Evolutionary conservation across 768 basidiomycete genomes (phyloP), one percentile per base, ranked within the genome.

Genomic region (Cystofilobasidium macerans): DNA sequence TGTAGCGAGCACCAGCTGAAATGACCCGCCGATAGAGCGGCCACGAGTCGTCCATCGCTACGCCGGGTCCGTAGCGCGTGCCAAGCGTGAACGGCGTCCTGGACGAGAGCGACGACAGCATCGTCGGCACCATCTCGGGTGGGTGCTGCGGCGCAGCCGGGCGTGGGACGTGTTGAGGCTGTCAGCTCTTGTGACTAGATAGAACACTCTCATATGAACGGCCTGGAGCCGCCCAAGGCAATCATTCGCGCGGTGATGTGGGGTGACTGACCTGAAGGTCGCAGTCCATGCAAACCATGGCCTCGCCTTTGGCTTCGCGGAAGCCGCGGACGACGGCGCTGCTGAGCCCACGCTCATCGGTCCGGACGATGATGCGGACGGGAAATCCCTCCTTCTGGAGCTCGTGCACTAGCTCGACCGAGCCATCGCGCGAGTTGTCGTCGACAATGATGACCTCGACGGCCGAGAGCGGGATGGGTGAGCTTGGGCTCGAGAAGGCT

Each of bases 251-350:
- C 38, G 38, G 38, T 9, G 38, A 8, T 16, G 32, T n/a, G n/a
- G n/a, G n/a, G n/a, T n/a, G n/a, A n/a, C n/a, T n/a, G 26, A 71
- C 71, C 64, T 73, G 73, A 22, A 73, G 28, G 47, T 73, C 73
- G 7, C 71, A 71, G 57, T 73, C 73, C 73, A 73, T 73, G 35
- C 72, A 71, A 33, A 73, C 51, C 45, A 72, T 57, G 42, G 70
- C 70, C 16, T 57, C 36, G 0, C 73, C 73, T 38, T 68, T 48
- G 2, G 73, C 71, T 12, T 64, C 54, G 48, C 68, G 67, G 38
- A 73, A 73, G 1, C 73, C 73, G n/a, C 71, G 33, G 48, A 73
- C 57, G 3, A 73, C 73, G 4, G 73, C 73, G 38, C 69, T 69
- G 45, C 69, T 70, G 22, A 73, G 69, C 2, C 73, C 73, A 22